phyloP scores from a whole-genome alignment of 495 filamentous ascomycete species.

The Penicillium salamii region DNA sequence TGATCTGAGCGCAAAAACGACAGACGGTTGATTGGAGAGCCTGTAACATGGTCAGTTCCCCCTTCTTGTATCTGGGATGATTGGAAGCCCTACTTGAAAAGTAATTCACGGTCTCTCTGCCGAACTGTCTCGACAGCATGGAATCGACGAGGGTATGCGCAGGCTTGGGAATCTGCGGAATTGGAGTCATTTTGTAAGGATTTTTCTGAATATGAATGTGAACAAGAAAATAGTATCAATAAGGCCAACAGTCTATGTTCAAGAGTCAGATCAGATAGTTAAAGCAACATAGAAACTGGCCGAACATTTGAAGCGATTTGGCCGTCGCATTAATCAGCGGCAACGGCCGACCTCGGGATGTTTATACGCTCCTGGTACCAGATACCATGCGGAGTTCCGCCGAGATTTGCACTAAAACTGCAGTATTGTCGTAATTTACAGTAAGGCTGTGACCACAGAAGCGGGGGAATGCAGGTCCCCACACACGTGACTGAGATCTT shows the following conservation, averaged over 20 bases:
- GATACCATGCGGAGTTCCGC: slow-evolving; percentile 15
- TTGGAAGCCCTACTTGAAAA: slow-evolving; percentile 65
- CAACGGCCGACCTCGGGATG: slow-evolving; percentile 10
- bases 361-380: slow-evolving; percentile 12
- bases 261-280: background rate
- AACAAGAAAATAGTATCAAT: background rate
- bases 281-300: background rate
- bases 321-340: slow-evolving; percentile 28
- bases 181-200: slow-evolving; percentile 26
- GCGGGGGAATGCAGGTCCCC: slow-evolving; percentile 32
- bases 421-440: background rate
- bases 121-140: slow-evolving; percentile 84
- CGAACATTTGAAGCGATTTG: background rate
- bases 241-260: background rate
- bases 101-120: slow-evolving; percentile 90
- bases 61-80: too few relatives aligned
- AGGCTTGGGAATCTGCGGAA: slow-evolving; percentile 49
- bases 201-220: background rate
- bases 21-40: slow-evolving; percentile 71
- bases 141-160: slow-evolving; percentile 68
- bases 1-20: slow-evolving; percentile 84
- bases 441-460: slow-evolving; percentile 21
- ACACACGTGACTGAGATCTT: slow-evolving; percentile 40
- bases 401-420: background rate
- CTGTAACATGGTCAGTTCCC: slow-evolving; percentile 40